Conservation (phyloP, 768 basidiomycete genomes). For the Gelatoporia subvermispora region DNA sequence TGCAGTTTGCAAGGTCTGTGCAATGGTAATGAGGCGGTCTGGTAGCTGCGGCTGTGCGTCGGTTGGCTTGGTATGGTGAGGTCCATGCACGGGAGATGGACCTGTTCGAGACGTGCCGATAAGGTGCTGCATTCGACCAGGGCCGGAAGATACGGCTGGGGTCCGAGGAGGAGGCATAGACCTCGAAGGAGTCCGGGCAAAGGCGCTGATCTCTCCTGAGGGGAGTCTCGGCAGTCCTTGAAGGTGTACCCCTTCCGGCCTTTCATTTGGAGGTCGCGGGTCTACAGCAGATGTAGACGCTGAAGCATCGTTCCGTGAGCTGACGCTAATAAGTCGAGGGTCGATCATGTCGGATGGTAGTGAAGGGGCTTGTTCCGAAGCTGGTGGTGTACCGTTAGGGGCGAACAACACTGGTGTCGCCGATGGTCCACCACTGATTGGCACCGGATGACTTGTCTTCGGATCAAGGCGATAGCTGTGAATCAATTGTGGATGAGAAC, state of each 20-base stretch:
- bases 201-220: background rate
- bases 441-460: constrained; percentile 16
- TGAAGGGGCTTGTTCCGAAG: no score
- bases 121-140: background rate
- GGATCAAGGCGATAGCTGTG: constrained; percentile 20
- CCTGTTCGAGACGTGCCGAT: constrained; percentile 4
- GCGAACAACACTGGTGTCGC: no score
- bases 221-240: background rate
- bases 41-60: constrained; percentile 31
- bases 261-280: no score
- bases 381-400: no score
- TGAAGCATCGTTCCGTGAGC: no score
- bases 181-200: background rate
- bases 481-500: no score
- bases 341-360: constrained; percentile 2
- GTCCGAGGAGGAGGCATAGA: background rate
- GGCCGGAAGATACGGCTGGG: background rate
- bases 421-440: background rate
- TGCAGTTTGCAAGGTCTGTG: constrained; percentile 52
- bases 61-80: constrained; percentile 4
- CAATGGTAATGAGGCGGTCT: constrained; percentile 42
- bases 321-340: constrained; percentile 7
- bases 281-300: no score
- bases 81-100: constrained; percentile 4
- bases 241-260: no score